Percentiles rank a stretch among this genome's conserved stretches.
phyloP scores from a whole-genome alignment of 805 yeast genomes.

The Kodamaea neixiangensis region DNA sequence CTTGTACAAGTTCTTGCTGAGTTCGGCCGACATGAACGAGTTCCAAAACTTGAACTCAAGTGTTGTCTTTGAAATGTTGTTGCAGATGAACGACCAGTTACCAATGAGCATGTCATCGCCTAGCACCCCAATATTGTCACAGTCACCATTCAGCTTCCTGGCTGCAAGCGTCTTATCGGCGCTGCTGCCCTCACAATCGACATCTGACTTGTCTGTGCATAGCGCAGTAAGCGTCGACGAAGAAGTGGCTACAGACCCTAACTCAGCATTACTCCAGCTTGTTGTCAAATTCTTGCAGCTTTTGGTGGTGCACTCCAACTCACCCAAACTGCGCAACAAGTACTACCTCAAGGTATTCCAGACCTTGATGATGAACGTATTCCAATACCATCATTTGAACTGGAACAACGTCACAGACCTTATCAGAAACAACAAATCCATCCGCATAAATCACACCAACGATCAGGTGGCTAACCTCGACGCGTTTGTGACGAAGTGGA shows the following conservation, averaged over 20 bases:
- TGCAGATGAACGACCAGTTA: constrained; percentile 42
- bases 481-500: constrained; percentile 43
- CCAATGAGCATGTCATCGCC: constrained; percentile 48
- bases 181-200: constrained; percentile 1
- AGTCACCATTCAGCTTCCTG: constrained; percentile 9
- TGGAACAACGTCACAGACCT: constrained; percentile 41
- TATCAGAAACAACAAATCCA: constrained; percentile 34
- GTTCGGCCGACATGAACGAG: constrained; percentile 25
- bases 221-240: constrained; percentile 2
- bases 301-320: constrained; percentile 34
- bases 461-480: constrained; percentile 37
- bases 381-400: constrained; percentile 43
- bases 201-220: constrained; percentile 8
- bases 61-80: constrained; percentile 33
- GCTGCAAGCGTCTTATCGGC: neutral
- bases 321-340: constrained; percentile 30
- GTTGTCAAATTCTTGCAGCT: constrained; percentile 36
- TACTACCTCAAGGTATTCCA: constrained; percentile 33
- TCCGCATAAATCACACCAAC: constrained; percentile 36
- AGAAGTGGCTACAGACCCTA: constrained; percentile 7
- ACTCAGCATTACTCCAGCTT: constrained; percentile 34
- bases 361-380: constrained; percentile 33
- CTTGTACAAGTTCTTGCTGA: constrained; percentile 25
- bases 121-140: constrained; percentile 36
- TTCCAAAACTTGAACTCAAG: constrained; percentile 34